These are phyloP conservation scores for Opeltia flavorubescens DNA, from an alignment of 495 filamentous ascomycete species.

Conservation along the genomic window DNA sequence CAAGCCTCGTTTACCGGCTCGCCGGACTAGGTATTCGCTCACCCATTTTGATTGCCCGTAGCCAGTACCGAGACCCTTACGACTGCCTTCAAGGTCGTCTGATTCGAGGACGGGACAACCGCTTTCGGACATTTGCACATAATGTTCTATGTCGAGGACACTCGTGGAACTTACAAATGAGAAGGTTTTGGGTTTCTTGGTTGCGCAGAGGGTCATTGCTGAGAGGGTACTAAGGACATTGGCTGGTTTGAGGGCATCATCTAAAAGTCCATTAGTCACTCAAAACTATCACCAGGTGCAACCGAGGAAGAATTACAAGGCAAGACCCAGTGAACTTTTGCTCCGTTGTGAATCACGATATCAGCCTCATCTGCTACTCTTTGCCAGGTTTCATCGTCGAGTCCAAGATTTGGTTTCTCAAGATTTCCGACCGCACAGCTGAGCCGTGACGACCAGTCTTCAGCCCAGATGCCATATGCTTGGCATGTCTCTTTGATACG, in stretches of 20 bases:
- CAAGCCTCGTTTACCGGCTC: conserved; percentile 67
- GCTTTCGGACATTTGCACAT: conserved; percentile 52
- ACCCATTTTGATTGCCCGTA: conserved; percentile 91
- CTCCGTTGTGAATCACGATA: conserved; percentile 83
- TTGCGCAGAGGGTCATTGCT: conserved; percentile 57
- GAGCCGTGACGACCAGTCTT: conserved; percentile 49
- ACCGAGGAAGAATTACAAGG: not conserved
- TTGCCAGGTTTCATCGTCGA: conserved; percentile 49
- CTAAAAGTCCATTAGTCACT: no score
- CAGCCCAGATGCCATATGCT: conserved; percentile 72
- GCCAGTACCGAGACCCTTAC: conserved; percentile 57
- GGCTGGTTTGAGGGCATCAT: conserved; percentile 56
- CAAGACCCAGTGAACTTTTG: conserved; percentile 71
- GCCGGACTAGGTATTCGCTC: conserved; percentile 64
- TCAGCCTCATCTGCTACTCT: conserved; percentile 50
- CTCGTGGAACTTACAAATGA: conserved; percentile 79
- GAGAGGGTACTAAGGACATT: conserved; percentile 79
- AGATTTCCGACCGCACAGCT: conserved; percentile 60
- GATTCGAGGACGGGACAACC: conserved; percentile 43
- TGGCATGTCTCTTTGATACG: conserved; percentile 33
- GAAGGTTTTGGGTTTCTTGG: conserved; percentile 66
- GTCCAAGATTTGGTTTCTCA: conserved; percentile 53
- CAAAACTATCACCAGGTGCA: not conserved
- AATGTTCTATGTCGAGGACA: conserved; percentile 69
- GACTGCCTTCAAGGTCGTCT: conserved; percentile 52